Evolutionary conservation across 768 basidiomycete genomes (phyloP), one percentile per base, ranked within the genome.

Genomic region (Pisolithus orientalis): DNA sequence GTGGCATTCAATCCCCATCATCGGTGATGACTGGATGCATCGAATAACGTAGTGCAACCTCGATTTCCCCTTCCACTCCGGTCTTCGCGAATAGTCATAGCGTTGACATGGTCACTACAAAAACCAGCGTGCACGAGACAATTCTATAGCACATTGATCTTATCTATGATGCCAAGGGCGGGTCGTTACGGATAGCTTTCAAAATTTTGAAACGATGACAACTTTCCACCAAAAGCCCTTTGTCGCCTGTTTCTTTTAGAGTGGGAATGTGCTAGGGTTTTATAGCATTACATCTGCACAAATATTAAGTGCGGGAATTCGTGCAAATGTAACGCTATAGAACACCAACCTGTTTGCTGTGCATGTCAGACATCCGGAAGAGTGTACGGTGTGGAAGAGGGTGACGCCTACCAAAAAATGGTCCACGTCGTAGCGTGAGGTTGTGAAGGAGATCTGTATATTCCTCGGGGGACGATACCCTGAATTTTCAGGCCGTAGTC

Each of bases 341-440:
- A 87, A 60, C 2, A 69, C 45, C 11, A 57, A 31, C 62, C 62
- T 62, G 47, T 25, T 45, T 16, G 17, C 17, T 3, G 40, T 9
- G 40, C 40, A 6, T 5, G 32, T 16, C 21, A 38, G 25, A 25
- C 16, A 45, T 37, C n/a, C 6, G 6, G 9, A 29, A 25, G 25
- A 14, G 3, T 14, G n/a, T 9, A 16, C 39, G 17, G 13, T 53
- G 53, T 32, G 5, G 13, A 45, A n/a, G 44, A 4, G 28, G 66
- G 62, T 48, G 70, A 66, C 56, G 71, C 75, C 66, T 76, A 80
- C 81, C 86, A 85, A 65, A 79, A 76, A 44, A 85, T 68, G 24
- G 83, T 87, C 80, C 86, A 87, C 65, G 79, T 83, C 14, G 85
- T 70, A 34, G 87, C 65, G 57, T 78, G 89, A 0, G 87, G 87